phyloP scores from a whole-genome alignment of 495 filamentous ascomycete genomes.

The Hyaloscypha variabilis region DNA sequence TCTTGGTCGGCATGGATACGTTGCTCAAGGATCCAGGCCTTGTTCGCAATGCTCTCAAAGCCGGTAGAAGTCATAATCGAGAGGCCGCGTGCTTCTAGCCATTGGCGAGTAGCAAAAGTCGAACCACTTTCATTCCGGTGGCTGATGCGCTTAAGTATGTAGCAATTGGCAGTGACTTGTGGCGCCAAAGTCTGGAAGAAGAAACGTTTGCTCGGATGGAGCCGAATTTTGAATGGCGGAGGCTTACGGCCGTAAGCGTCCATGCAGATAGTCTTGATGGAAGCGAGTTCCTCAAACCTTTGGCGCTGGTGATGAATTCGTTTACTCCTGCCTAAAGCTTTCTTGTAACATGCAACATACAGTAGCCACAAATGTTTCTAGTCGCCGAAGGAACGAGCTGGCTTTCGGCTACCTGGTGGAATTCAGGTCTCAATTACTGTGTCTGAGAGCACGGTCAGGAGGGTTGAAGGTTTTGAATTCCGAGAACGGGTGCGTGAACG shows the following conservation, averaged over 20 bases:
- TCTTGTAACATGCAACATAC: neutral
- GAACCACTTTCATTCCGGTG: neutral
- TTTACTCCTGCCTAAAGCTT: neutral
- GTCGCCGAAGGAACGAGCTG: neutral
- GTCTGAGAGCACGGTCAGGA: neutral
- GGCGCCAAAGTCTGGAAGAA: neutral
- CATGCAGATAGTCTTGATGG: constrained; percentile 8
- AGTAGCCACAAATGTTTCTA: neutral
- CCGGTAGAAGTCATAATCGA: neutral
- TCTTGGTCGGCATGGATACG: neutral
- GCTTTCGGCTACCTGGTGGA: neutral
- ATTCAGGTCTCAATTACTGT: neutral
- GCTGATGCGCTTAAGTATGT: neutral
- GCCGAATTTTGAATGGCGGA: constrained; percentile 1
- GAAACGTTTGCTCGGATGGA: neutral
- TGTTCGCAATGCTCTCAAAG: neutral
- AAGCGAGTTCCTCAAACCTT: neutral
- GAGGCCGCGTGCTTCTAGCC: neutral
- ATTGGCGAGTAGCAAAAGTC: neutral
- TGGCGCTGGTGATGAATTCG: constrained; percentile 1
- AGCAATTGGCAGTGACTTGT: neutral
- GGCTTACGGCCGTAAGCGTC: neutral
- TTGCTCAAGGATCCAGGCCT: neutral
- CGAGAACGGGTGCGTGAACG: no score
- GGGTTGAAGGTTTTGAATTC: neutral